Percentiles rank a stretch among this genome's conserved stretches.
phyloP scores from a whole-genome alignment of 192 early-diverging fungal species.

The Umbelopsis vinacea region DNA sequence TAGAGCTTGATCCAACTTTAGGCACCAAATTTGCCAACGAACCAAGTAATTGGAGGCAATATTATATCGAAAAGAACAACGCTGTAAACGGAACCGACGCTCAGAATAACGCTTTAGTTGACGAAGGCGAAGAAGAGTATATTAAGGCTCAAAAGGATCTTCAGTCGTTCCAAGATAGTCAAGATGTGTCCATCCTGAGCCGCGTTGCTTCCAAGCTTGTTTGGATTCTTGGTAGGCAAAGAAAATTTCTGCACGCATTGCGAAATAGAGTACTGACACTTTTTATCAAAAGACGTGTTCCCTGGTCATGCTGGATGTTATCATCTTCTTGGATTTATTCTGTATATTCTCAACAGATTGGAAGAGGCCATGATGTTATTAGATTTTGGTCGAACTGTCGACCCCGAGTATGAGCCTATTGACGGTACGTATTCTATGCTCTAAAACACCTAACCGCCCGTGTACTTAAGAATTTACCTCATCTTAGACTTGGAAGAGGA shows the following conservation, averaged over 20 bases:
- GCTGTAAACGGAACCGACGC: constrained; percentile 34
- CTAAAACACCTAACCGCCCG: neutral
- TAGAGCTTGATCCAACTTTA: constrained; percentile 44
- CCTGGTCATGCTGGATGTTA: constrained; percentile 59
- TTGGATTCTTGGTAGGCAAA: constrained; percentile 47
- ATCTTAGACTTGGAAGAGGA: constrained; percentile 50
- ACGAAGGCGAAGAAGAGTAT: constrained; percentile 51
- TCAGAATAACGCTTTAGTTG: constrained; percentile 38
- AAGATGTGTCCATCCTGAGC: constrained; percentile 43
- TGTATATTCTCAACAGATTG: constrained; percentile 55
- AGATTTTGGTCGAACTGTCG: constrained; percentile 55
- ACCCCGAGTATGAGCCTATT: constrained; percentile 55
- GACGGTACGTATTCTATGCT: constrained; percentile 34
- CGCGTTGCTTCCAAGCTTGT: constrained; percentile 54
- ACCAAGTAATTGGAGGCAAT: constrained; percentile 51
- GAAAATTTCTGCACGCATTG: neutral
- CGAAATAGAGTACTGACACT: neutral
- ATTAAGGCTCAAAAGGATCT: constrained; percentile 46
- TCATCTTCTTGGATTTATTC: constrained; percentile 55
- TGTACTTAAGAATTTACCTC: neutral
- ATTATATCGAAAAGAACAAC: constrained; percentile 46
- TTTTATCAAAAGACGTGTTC: constrained; percentile 43
- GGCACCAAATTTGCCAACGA: constrained; percentile 32
- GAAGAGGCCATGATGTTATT: constrained; percentile 55
- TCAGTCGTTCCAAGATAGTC: constrained; percentile 45